A percentile compares a stretch with the other conserved stretches of the same genome.
Evolutionary conservation across 2,329 filamentous ascomycete species (phyloP).

Genomic region (Grosmannia clavigera): DNA sequence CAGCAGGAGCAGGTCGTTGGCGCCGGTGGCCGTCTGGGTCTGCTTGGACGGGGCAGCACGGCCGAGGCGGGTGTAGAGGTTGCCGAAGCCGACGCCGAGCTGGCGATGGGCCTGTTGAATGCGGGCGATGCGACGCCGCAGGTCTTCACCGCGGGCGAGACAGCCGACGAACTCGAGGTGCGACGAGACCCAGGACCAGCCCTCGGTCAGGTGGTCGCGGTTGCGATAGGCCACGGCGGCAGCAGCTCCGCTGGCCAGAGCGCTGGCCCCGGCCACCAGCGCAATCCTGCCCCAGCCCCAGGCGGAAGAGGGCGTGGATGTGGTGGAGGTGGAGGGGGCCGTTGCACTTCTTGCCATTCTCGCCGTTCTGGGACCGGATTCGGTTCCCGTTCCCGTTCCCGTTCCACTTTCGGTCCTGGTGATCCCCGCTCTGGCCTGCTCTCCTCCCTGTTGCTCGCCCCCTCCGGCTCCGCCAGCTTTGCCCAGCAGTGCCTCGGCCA

Average conservation of each 20-base stretch:
- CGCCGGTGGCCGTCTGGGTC: background rate
- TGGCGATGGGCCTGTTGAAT: constrained; percentile 54
- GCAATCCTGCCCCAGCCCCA: constrained; percentile 86
- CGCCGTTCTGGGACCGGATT: no score
- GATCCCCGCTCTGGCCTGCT: background rate
- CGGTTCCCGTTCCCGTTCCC: background rate
- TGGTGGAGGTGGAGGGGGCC: background rate
- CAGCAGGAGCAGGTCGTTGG: constrained; percentile 29
- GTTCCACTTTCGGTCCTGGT: background rate
- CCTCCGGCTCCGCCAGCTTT: constrained; percentile 20
- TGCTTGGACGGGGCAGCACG: constrained; percentile 28
- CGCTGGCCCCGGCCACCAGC: constrained; percentile 74
- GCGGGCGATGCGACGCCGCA: constrained; percentile 59
- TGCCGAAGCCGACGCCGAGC: constrained; percentile 64
- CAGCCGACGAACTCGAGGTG: constrained; percentile 92
- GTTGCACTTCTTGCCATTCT: no score
- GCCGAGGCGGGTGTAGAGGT: constrained; percentile 79
- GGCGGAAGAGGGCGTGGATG: constrained; percentile 5
- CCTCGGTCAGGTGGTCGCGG: constrained; percentile 63
- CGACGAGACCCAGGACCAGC: constrained; percentile 71
- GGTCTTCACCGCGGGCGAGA: constrained; percentile 69
- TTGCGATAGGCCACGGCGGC: constrained; percentile 78
- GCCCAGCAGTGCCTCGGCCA: constrained; percentile 58
- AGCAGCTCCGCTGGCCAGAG: constrained; percentile 40
- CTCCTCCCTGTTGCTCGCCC: background rate